A percentile compares a stretch with the other conserved stretches of the same genome.
Conservation (phyloP, 192 early-diverging fungal species). For the Pilobolus umbonatus region DNA sequence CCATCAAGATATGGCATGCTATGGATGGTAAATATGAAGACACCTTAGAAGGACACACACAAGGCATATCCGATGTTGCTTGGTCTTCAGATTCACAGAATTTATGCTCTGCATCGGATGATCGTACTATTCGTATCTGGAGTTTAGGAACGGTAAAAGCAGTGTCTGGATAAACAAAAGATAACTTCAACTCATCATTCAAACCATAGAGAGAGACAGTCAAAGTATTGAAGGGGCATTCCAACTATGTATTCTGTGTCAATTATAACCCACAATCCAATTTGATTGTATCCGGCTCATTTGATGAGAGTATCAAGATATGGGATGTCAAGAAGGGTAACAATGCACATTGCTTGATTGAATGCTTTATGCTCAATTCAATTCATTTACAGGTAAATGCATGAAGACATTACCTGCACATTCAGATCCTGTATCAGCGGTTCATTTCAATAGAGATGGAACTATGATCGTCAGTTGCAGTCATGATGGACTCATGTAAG, state of each 20-base stretch:
- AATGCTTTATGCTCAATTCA: neutral
- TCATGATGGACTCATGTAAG: constrained; percentile 93
- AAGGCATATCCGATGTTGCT: constrained; percentile 93
- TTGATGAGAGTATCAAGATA: constrained; percentile 94
- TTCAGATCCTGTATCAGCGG: constrained; percentile 91
- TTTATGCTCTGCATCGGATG: constrained; percentile 90
- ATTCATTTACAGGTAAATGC: constrained; percentile 63
- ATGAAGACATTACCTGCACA: constrained; percentile 90
- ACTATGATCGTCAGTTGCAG: constrained; percentile 92
- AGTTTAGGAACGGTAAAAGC: constrained; percentile 63
- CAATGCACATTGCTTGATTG: too few species aligned
- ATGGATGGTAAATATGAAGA: constrained; percentile 76
- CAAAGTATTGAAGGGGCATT: constrained; percentile 83
- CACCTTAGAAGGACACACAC: constrained; percentile 84
- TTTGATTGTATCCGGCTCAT: constrained; percentile 94
- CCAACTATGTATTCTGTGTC: constrained; percentile 96
- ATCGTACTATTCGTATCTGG: constrained; percentile 95
- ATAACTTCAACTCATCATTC: neutral
- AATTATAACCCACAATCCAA: constrained; percentile 94
- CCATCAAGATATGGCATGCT: constrained; percentile 91
- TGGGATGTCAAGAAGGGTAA: constrained; percentile 91
- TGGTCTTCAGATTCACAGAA: constrained; percentile 91
- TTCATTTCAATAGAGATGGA: constrained; percentile 97
- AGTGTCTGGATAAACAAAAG: neutral
- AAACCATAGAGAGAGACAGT: constrained; percentile 54